Base-by-base conservation (phyloP, 139 green algal genomes). In the Pedinophyceae sp. region DNA sequence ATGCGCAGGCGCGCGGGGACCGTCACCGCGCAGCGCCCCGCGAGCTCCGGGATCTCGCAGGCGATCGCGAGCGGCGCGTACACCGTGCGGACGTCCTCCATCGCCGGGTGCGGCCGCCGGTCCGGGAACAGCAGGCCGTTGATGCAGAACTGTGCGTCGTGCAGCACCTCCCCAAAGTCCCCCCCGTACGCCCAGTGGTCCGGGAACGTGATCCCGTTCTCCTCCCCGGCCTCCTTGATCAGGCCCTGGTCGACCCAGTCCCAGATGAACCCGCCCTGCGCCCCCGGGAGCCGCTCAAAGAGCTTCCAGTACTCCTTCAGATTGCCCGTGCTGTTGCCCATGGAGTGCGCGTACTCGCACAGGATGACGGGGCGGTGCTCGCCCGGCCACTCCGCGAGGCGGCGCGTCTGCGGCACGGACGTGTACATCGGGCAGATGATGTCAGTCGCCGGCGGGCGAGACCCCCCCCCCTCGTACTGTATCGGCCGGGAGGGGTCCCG, bases 221-320 rank as follows among this genome's bases (percentile, higher is more conserved):
- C n/a, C n/a, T n/a, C n/a, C 13, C 54, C 54, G 3, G 15, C 22
- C 23, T 4, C 56, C 24, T 67, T 73, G 0, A 80, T 30, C 29
- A 90, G 62, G 18, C 68, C 84, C 68, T 98, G 91, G 62, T 98
- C 91, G 24, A 86, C 79, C 84, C 86, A 97, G 72, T 98, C 91
- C 91, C 91, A 98, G 24, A 98, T 93, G 74, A 96, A 97, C 22
- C 83, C 91, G 0, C 91, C 89, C 62, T 93, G 79, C 13, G 79
- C 7, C 54, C 60, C 24, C 6, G 66, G 67, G 48, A 78, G 41
- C 2, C 48, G 30, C 23, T 90, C 67, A 67, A 93, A 93, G 19
- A 58, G 57, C 6, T 72, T 53, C 87, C 87, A 98, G 69, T 97
- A 97, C 59, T 83, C 66, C 48, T 74, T 52, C 13, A 95, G 64